Percentiles rank a stretch among this genome's conserved stretches.
These are phyloP conservation scores for Cenchrus fungigraminus DNA, from an alignment of 176 grass and related monocot species.

Conservation along the genomic window DNA sequence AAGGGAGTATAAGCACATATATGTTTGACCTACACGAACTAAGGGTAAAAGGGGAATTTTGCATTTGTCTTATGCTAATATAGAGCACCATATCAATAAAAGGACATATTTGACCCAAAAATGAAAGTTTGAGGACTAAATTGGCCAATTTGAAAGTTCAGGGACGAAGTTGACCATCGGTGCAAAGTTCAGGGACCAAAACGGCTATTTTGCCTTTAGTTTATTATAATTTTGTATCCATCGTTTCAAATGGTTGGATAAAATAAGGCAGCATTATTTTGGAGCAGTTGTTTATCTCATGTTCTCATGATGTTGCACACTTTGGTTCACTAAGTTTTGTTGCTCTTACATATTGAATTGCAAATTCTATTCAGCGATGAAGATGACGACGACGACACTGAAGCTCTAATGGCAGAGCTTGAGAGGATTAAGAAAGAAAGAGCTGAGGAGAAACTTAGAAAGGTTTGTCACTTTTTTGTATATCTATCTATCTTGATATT, in stretches of 20 bases:
- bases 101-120: no score
- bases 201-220: no score
- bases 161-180: no score
- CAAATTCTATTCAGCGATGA: conserved; percentile 55
- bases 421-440: conserved; percentile 97
- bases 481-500: neutral
- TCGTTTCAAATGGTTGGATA: neutral
- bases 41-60: no score
- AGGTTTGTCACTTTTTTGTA: conserved; percentile 49
- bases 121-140: no score
- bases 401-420: conserved; percentile 91
- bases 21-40: no score
- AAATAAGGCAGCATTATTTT: neutral
- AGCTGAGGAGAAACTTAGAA: conserved; percentile 81
- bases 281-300: neutral
- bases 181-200: no score
- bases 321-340: neutral
- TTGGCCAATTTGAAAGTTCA: no score
- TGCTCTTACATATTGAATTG: neutral
- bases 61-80: no score
- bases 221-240: no score
- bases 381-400: conserved; percentile 71
- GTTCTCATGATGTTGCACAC: neutral
- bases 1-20: no score
- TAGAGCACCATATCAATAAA: no score